A percentile compares a stretch with the other conserved stretches of the same genome.
Conservation (phyloP, 169 alveolate species). For the Plasmodium gonderi region DNA sequence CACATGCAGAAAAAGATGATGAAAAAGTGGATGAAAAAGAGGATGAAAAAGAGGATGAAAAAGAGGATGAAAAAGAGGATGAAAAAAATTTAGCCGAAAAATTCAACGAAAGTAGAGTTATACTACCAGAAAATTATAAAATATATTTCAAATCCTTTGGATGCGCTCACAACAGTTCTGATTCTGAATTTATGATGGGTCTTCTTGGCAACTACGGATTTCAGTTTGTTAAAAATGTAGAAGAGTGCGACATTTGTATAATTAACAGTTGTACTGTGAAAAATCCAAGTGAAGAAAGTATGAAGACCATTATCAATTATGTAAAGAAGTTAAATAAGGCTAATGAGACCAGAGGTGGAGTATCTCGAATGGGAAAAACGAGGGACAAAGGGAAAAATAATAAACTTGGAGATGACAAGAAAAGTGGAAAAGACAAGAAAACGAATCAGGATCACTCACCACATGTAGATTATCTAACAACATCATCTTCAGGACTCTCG, state of each 20-base stretch:
- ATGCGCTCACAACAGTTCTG: slow-evolving; percentile 98
- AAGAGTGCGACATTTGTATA: slow-evolving; percentile 93
- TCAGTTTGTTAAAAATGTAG: slow-evolving; percentile 91
- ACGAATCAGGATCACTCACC: background rate
- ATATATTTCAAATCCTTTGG: slow-evolving; percentile 97
- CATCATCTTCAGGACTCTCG: slow-evolving; percentile 61
- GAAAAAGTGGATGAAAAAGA: background rate
- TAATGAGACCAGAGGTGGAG: background rate
- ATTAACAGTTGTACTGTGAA: slow-evolving; percentile 98
- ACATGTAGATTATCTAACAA: slow-evolving; percentile 38
- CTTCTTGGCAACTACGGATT: slow-evolving; percentile 93
- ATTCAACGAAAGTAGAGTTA: slow-evolving; percentile 4
- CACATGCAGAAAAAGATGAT: background rate
- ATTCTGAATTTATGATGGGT: slow-evolving; percentile 96
- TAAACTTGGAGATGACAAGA: background rate
- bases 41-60: background rate
- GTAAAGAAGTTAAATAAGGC: slow-evolving; percentile 75
- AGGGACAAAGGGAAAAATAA: background rate
- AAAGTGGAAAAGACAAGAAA: background rate
- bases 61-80: background rate
- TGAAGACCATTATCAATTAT: slow-evolving; percentile 81
- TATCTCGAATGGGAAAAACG: background rate
- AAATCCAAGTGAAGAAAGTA: slow-evolving; percentile 97
- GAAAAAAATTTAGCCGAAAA: background rate
- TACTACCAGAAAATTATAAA: slow-evolving; percentile 89